Evolutionary conservation across 75 land plant species (phyloP).

Genomic region (Pseudotsuga menziesii): DNA sequence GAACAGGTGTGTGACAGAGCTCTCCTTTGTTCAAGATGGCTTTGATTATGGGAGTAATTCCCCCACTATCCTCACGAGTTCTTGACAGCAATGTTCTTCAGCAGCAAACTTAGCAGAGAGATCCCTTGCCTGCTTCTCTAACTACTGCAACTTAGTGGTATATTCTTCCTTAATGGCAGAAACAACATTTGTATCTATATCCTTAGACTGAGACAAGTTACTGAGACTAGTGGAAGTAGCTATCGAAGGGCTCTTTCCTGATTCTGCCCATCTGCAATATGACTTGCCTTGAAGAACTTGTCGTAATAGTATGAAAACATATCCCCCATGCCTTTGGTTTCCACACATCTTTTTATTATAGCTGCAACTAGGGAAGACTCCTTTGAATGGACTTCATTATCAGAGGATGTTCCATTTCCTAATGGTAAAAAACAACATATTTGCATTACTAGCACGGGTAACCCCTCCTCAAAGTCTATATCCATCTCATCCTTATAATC

Average conservation of each 20-base stretch:
- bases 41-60: no score
- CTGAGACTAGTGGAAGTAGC: no score
- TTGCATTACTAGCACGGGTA: constrained; percentile 34
- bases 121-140: no score
- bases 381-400: neutral
- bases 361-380: neutral
- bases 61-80: no score
- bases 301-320: constrained; percentile 57
- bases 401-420: neutral
- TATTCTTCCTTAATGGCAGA: no score
- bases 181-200: no score
- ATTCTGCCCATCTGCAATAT: constrained; percentile 48
- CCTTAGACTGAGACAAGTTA: no score
- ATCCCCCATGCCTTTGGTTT: constrained; percentile 44
- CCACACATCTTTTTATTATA: neutral
- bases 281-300: constrained; percentile 32
- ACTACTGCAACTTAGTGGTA: no score
- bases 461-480: constrained; percentile 11
- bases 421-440: neutral
- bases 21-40: no score
- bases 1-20: no score
- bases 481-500: neutral
- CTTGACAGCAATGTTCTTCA: no score
- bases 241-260: neutral
- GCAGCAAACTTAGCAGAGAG: no score